Evolutionary conservation across 176 grass and related monocot species (phyloP).

Genomic region (Bothriochloa decipiens): DNA sequence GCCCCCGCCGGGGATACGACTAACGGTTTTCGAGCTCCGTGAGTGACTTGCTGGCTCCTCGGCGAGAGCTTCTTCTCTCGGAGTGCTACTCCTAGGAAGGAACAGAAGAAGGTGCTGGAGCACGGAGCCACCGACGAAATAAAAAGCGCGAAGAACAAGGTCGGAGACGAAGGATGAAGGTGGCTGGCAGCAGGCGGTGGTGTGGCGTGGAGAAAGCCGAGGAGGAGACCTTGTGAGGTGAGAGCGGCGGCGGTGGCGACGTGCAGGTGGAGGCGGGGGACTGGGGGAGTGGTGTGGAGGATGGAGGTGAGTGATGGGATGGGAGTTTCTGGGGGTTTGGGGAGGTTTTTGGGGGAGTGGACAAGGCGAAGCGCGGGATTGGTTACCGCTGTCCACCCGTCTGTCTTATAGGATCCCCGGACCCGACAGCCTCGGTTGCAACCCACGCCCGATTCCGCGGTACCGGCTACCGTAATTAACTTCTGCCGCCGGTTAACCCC

Average conservation of each 20-base stretch:
- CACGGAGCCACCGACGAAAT: not conserved
- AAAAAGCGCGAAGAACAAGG: slow-evolving; percentile 43
- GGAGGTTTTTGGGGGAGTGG: slow-evolving; percentile 47
- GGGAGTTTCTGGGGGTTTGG: slow-evolving; percentile 56
- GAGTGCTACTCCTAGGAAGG: not conserved
- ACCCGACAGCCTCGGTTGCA: slow-evolving; percentile 51
- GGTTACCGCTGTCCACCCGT: slow-evolving; percentile 31
- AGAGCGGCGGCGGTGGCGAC: not conserved
- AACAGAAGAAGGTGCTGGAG: not conserved
- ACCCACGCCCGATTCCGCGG: slow-evolving; percentile 54
- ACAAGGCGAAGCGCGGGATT: not conserved
- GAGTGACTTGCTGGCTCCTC: not conserved
- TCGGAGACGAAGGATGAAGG: not conserved
- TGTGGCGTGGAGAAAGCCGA: not conserved
- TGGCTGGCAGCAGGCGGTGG: not conserved
- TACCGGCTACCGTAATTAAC: slow-evolving; percentile 31
- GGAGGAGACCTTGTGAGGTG: slow-evolving; percentile 22
- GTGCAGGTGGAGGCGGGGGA: slow-evolving; percentile 5
- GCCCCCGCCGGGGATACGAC: slow-evolving; percentile 1
- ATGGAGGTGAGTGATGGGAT: slow-evolving; percentile 17
- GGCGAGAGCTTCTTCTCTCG: not conserved
- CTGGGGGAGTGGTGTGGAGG: not conserved
- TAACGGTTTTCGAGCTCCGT: slow-evolving; percentile 65
- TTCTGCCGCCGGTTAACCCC: slow-evolving; percentile 1
- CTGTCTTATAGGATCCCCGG: slow-evolving; percentile 56